A percentile compares a stretch with the other conserved stretches of the same genome.
Evolutionary conservation across 2,329 filamentous ascomycete genomes (phyloP).

Genomic region (Colletotrichum lindemuthianum): DNA sequence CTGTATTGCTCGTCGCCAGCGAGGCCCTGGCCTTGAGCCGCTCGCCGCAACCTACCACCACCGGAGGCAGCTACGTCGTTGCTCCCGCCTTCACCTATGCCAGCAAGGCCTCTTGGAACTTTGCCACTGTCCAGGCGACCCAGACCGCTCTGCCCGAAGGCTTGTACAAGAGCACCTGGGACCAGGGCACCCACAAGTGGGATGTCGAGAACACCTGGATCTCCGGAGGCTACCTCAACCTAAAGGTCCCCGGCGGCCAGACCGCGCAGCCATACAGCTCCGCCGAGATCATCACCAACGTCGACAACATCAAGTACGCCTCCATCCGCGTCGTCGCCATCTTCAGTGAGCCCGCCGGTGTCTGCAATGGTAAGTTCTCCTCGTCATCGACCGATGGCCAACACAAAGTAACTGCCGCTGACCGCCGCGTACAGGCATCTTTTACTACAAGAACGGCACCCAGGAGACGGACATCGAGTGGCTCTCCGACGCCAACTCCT

Average conservation of each 20-base stretch:
- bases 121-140: conserved; percentile 20
- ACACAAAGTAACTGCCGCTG: not conserved
- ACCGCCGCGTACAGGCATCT: conserved; percentile 40
- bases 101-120: conserved; percentile 40
- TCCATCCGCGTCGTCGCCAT: conserved; percentile 44
- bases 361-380: conserved; percentile 42
- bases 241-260: conserved; percentile 42
- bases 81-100: conserved; percentile 36
- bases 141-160: conserved; percentile 38
- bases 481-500: conserved; percentile 43
- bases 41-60: conserved; percentile 12
- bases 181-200: conserved; percentile 30
- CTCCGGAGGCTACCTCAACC: conserved; percentile 42
- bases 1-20: not conserved
- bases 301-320: conserved; percentile 43
- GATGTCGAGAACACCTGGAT: conserved; percentile 37
- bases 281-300: conserved; percentile 40
- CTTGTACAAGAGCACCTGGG: conserved; percentile 40
- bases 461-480: conserved; percentile 47
- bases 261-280: conserved; percentile 39
- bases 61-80: conserved; percentile 39
- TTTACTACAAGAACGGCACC: conserved; percentile 42
- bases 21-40: conserved; percentile 7
- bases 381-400: not conserved
- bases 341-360: conserved; percentile 42